Percentiles rank a stretch among this genome's conserved stretches.
Evolutionary conservation across 1,139 yeast genomes (phyloP).

Genomic region (Lodderomyces jiufengensis): DNA sequence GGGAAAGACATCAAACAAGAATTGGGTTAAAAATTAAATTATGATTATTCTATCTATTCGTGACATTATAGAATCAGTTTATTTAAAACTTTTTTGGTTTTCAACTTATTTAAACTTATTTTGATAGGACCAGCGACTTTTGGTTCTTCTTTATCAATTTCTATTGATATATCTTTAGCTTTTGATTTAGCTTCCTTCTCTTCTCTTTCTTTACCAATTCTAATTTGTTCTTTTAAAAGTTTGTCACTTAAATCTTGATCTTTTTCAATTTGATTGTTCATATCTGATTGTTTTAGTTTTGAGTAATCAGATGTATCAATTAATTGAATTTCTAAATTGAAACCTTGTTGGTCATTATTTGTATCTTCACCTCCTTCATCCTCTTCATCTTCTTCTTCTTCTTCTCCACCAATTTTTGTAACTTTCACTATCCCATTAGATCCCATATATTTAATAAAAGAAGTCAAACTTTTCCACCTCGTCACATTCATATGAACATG

Average conservation of each 20-base stretch:
- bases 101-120: slow-evolving; percentile 5
- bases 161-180: background rate
- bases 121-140: slow-evolving; percentile 6
- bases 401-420: slow-evolving; percentile 17
- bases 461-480: slow-evolving; percentile 66
- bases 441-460: slow-evolving; percentile 65
- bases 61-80: too few species aligned
- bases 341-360: slow-evolving; percentile 35
- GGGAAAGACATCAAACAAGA: too few species aligned
- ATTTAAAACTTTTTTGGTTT: too few species aligned
- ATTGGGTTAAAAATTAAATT: too few species aligned
- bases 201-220: slow-evolving; percentile 2
- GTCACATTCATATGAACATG: slow-evolving; percentile 94
- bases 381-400: slow-evolving; percentile 17
- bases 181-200: background rate
- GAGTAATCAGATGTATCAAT: slow-evolving; percentile 21
- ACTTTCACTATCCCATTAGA: slow-evolving; percentile 57
- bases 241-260: background rate
- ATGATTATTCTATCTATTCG: too few species aligned
- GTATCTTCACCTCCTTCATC: slow-evolving; percentile 11
- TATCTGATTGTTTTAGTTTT: slow-evolving; percentile 2
- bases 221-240: slow-evolving; percentile 3
- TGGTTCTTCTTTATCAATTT: background rate
- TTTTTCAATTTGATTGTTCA: background rate
- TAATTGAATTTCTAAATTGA: slow-evolving; percentile 32